Conservation (phyloP, 495 filamentous ascomycete genomes). For the Platismatia glauca region DNA sequence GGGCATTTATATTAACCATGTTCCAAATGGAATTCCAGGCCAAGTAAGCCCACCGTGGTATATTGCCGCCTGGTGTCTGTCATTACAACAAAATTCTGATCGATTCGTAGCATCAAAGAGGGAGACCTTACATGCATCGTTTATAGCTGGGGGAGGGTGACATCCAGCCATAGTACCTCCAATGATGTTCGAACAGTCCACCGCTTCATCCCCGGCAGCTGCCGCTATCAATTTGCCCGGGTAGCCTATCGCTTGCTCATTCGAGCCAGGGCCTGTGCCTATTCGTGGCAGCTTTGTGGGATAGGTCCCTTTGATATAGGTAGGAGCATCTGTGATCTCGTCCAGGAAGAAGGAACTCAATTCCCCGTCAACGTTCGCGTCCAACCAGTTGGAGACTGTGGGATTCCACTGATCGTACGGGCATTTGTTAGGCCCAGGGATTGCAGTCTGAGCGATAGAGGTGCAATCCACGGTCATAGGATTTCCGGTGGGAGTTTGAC, state of each 20-base stretch:
- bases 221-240: conserved; percentile 2
- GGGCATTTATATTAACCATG: not conserved
- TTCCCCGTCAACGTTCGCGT: conserved; percentile 7
- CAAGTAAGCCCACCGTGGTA: conserved; percentile 6
- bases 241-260: not conserved
- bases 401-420: conserved; percentile 21
- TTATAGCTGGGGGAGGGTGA: not conserved
- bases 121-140: not conserved
- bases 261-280: not conserved
- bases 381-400: conserved; percentile 2
- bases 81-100: not conserved
- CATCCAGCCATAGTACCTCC: not conserved
- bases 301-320: conserved; percentile 5
- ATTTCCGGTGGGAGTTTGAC: not conserved
- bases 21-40: conserved; percentile 1
- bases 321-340: not conserved
- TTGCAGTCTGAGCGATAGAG: not conserved
- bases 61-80: not conserved
- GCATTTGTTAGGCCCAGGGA: not conserved
- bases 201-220: not conserved
- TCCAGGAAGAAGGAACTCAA: conserved; percentile 1
- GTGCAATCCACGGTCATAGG: not conserved
- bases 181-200: not conserved
- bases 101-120: not conserved
- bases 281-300: conserved; percentile 5